A percentile compares a stretch with the other conserved stretches of the same genome.
phyloP scores from a whole-genome alignment of 2,329 filamentous ascomycete genomes.

The Magnaporthiopsis incrustans region DNA sequence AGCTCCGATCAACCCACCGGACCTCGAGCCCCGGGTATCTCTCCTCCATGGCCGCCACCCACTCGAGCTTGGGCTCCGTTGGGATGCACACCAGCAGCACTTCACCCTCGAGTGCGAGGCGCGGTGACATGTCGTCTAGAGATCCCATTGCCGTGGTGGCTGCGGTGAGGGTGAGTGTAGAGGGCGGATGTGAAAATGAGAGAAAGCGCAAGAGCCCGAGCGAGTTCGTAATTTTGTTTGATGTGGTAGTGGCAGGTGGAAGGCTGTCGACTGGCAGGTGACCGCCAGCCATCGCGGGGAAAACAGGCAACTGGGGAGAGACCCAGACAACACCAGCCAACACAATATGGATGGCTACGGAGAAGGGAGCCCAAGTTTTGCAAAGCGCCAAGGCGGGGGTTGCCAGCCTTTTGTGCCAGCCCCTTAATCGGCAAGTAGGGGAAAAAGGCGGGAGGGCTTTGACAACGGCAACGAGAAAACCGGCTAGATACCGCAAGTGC shows the following conservation, averaged over 20 bases:
- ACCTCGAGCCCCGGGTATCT: slow-evolving; percentile 16
- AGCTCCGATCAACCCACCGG: neutral
- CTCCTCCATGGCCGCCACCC: slow-evolving; percentile 24
- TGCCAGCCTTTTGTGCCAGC: neutral
- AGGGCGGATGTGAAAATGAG: neutral
- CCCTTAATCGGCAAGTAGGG: neutral
- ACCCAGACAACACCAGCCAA: neutral
- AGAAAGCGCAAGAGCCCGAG: neutral
- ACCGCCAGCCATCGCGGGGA: neutral
- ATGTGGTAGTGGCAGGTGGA: neutral
- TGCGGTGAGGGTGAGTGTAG: neutral
- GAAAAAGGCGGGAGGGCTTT: neutral
- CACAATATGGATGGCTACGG: neutral
- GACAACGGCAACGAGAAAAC: neutral
- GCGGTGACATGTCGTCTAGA: neutral
- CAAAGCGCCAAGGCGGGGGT: neutral
- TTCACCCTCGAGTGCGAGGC: slow-evolving; percentile 23
- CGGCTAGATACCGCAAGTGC: neutral
- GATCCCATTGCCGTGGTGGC: slow-evolving; percentile 1
- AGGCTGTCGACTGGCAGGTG: neutral
- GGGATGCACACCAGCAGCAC: slow-evolving; percentile 31
- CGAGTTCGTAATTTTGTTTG: neutral
- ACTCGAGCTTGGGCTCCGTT: slow-evolving; percentile 21
- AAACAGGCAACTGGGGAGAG: neutral
- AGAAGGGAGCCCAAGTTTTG: neutral